These are phyloP conservation scores for Paramecium tetraurelia DNA, from an alignment of 73 alveolate genomes.

Conservation along the genomic window DNA sequence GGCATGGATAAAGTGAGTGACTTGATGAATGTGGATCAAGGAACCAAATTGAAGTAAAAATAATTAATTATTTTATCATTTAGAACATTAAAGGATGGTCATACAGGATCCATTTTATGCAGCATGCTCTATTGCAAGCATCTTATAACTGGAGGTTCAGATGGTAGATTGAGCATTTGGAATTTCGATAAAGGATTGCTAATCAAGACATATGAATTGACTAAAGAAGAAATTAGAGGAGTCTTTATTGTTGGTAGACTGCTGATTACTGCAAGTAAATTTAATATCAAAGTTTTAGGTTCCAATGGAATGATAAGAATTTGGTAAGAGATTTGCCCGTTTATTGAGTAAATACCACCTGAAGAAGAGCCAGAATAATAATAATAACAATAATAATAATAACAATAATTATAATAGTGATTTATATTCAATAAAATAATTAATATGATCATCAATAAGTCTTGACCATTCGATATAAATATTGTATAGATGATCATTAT, in stretches of 20 bases:
- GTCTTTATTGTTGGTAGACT: not conserved
- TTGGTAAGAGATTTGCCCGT: conserved; percentile 45
- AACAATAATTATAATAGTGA: not conserved
- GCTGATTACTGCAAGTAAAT: conserved; percentile 42
- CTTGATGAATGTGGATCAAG: not conserved
- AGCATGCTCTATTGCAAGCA: not conserved
- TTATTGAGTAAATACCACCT: conserved; percentile 28
- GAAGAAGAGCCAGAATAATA: conserved; percentile 34
- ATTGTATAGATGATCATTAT: too few species aligned
- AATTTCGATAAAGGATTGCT: not conserved
- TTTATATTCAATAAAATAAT: not conserved
- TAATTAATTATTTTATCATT: not conserved
- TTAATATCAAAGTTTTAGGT: not conserved
- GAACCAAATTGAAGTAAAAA: conserved; percentile 10
- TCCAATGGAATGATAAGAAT: conserved; percentile 33
- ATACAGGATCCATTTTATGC: not conserved
- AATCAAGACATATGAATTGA: not conserved
- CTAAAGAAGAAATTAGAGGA: conserved; percentile 39
- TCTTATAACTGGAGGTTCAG: conserved; percentile 45
- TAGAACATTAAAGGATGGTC: conserved; percentile 34
- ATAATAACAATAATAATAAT: not conserved
- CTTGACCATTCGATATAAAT: too few species aligned
- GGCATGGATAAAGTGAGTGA: conserved; percentile 28
- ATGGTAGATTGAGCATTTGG: conserved; percentile 44
- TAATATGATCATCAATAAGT: not conserved